These are phyloP conservation scores for Colletotrichum cordylinicola DNA, from an alignment of 2,329 filamentous ascomycete genomes.

Conservation along the genomic window DNA sequence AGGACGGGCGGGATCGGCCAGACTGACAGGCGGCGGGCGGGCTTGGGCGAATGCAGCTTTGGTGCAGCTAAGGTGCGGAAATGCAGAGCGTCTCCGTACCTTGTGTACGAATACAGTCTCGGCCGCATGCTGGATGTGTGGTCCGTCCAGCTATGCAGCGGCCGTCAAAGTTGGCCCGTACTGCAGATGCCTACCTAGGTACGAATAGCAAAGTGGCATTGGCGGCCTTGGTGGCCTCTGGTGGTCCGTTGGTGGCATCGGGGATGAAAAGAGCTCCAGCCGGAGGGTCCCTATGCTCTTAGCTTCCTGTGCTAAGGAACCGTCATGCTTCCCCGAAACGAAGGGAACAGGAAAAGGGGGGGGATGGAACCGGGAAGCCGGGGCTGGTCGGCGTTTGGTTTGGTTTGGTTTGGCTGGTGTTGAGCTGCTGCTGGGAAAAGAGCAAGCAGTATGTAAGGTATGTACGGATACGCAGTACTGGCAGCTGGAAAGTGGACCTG, in stretches of 20 bases:
- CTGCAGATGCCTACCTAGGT: background rate
- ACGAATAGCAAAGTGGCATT: background rate
- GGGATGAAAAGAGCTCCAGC: constrained; percentile 14
- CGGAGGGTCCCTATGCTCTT: constrained; percentile 11
- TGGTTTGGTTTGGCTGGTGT: background rate
- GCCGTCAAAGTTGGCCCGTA: constrained; percentile 7
- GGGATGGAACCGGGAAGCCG: constrained; percentile 14
- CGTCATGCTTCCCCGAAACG: constrained; percentile 22
- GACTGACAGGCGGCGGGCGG: constrained; percentile 15
- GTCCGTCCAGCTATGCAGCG: background rate
- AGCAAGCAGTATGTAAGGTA: background rate
- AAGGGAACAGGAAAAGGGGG: constrained; percentile 13
- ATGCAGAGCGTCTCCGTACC: background rate
- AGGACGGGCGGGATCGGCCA: constrained; percentile 7
- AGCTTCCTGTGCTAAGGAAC: constrained; percentile 10
- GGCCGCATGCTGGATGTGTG: background rate
- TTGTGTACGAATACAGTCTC: background rate
- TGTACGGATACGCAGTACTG: background rate
- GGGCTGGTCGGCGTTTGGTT: background rate
- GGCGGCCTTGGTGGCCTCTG: constrained; percentile 4
- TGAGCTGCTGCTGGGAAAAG: background rate
- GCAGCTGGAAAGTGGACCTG: background rate
- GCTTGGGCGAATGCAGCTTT: constrained; percentile 2
- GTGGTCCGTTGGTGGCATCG: background rate
- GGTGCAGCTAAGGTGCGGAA: background rate